phyloP scores from a whole-genome alignment of 768 basidiomycete genomes.

The Tricholoma matsutake region DNA sequence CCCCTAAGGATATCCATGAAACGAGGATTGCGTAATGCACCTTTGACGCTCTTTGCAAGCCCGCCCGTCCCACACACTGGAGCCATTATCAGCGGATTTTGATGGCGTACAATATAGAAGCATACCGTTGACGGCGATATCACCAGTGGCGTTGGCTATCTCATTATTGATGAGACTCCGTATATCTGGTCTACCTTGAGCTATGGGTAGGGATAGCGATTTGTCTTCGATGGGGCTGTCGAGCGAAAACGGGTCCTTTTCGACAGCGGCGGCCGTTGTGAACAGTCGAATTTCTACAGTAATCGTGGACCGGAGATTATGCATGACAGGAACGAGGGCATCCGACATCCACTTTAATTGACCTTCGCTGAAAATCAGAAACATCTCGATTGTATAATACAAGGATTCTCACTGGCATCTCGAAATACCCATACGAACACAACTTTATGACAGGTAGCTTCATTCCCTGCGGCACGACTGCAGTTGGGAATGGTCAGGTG shows the following conservation, averaged over 20 bases:
- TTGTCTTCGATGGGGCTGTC: constrained; percentile 10
- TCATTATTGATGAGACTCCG: constrained; percentile 34
- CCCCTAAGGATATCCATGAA: constrained; percentile 37
- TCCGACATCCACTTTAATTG: constrained; percentile 30
- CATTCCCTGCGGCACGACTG: neutral
- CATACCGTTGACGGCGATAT: constrained; percentile 47
- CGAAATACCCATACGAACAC: constrained; percentile 44
- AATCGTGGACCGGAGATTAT: neutral
- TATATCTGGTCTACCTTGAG: constrained; percentile 43
- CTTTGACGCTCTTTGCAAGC: constrained; percentile 36
- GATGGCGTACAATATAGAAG: neutral
- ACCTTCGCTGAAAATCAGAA: constrained; percentile 9
- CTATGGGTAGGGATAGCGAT: constrained; percentile 24
- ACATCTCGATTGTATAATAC: neutral
- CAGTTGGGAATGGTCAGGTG: neutral
- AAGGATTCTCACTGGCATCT: constrained; percentile 26
- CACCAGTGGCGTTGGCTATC: constrained; percentile 30
- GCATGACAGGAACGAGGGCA: constrained; percentile 17
- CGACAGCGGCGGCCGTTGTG: constrained; percentile 8
- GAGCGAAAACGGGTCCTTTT: constrained; percentile 2
- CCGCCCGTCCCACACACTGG: constrained; percentile 49
- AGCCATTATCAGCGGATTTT: neutral
- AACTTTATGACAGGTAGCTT: neutral
- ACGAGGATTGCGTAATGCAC: constrained; percentile 36
- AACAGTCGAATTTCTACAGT: constrained; percentile 17